Evolutionary conservation across 2,329 filamentous ascomycete species (phyloP).

Genomic region (Clonostachys chloroleuca): DNA sequence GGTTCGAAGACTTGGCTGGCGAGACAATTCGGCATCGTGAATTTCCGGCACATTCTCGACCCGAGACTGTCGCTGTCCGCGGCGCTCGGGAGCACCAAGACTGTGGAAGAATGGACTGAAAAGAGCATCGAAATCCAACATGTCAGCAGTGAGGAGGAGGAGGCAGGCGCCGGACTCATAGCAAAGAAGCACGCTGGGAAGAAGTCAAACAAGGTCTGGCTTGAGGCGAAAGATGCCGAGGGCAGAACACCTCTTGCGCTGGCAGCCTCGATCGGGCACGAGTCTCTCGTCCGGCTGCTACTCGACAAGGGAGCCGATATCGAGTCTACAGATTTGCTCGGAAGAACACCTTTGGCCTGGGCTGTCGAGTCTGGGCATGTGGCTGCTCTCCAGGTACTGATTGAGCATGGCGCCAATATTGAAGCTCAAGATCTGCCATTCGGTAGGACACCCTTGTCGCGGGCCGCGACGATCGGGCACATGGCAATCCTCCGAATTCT

Average conservation of each 20-base stretch:
- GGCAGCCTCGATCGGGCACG: background rate
- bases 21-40: too few relatives aligned
- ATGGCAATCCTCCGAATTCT: constrained; percentile 3
- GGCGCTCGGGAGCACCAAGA: too few relatives aligned
- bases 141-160: too few relatives aligned
- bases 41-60: too few relatives aligned
- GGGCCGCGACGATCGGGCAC: constrained; percentile 1
- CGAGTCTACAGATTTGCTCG: constrained; percentile 8
- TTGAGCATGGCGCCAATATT: too few relatives aligned
- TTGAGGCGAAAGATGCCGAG: background rate
- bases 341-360: constrained; percentile 7
- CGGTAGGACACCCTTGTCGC: background rate
- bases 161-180: too few relatives aligned
- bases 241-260: background rate
- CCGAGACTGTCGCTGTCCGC: too few relatives aligned
- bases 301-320: constrained; percentile 9
- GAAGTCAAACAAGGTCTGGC: too few relatives aligned
- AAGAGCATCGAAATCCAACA: too few relatives aligned
- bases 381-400: background rate
- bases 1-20: too few relatives aligned
- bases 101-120: too few relatives aligned
- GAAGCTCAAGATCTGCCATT: constrained; percentile 3
- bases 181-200: too few relatives aligned
- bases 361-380: constrained; percentile 7
- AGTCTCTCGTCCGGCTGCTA: constrained; percentile 3